Base-by-base conservation (phyloP, 2,329 filamentous ascomycete genomes). In the Aureobasidium sp. region DNA sequence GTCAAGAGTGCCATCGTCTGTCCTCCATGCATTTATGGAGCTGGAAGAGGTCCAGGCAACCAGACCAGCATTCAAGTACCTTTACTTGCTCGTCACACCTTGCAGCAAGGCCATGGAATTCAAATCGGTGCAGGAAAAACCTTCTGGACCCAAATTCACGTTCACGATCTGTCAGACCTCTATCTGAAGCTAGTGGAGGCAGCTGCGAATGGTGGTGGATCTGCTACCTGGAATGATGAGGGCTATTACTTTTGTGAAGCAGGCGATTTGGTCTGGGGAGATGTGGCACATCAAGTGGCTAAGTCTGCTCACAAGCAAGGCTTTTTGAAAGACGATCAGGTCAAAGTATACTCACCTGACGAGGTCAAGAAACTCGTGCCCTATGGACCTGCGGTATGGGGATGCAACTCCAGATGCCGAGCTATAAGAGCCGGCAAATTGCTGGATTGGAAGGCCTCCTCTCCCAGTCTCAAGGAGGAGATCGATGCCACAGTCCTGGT, bases 191-290 rank as follows among this genome's bases (percentile, higher is more conserved):
- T 89, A 0, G 79, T 82, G 2, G 80, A 80, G 4, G 84, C 84
- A 0, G 67, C 65, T 3, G 68, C 78, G 2, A 70, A 77, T 9
- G 73, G 75, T 15, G 68, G 70, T 2, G 66, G 66, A 37, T 64
- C 65, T 12, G 76, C 76, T 26, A 73, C 79, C 0, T 90, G 88
- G 80, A 86, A 86, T 2, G 73, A 73, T 0, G 74, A 82, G 46
- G 87, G 79, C 1, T 91, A 91, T 68, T 90, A 85, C 73, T 84
- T 91, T 64, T 77, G 81, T 3, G 85, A 87, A 70, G 82, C 80
- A 65, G 87, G 84, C 3, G 74, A 81, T 56, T 84, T 87, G 70
- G 74, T 74, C 27, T 91, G 87, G 87, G 67, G 67, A 8, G 70
- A 73, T 17, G 56, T 74, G n/a, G 64, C 68, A 5, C 57, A 52